phyloP scores from a whole-genome alignment of 2,329 filamentous ascomycete species.

The Ploettnerulaceae sp. region DNA sequence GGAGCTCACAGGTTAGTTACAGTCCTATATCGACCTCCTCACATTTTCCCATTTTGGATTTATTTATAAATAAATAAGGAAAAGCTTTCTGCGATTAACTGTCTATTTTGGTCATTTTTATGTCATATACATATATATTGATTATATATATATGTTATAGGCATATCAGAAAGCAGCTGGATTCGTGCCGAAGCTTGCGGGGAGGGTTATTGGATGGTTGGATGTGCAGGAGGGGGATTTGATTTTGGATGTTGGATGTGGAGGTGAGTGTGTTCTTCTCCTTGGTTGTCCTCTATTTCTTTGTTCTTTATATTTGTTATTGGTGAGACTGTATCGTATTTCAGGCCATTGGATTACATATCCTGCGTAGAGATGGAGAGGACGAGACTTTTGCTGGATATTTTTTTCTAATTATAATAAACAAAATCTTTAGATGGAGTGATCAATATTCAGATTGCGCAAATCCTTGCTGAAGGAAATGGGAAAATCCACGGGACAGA shows the following conservation, averaged over 20 bases:
- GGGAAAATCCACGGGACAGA: conserved; percentile 54
- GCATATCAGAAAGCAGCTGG: conserved; percentile 57
- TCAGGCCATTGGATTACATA: too few species aligned
- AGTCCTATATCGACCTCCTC: too few species aligned
- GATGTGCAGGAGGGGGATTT: conserved; percentile 52
- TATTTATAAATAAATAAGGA: too few species aligned
- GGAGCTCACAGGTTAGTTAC: conserved; percentile 36
- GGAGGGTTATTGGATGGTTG: conserved; percentile 54
- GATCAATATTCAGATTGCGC: conserved; percentile 50
- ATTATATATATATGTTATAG: conserved; percentile 15
- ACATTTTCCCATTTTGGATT: too few species aligned
- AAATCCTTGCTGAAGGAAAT: conserved; percentile 41
- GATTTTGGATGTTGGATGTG: conserved; percentile 60
- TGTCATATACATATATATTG: too few species aligned
- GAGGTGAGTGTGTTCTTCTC: conserved; percentile 41
- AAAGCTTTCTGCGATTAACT: too few species aligned
- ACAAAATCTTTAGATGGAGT: conserved; percentile 57
- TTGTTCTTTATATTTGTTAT: not conserved
- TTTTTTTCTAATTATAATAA: too few species aligned
- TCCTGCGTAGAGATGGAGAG: too few species aligned
- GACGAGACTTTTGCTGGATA: too few species aligned
- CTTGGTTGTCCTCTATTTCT: not conserved
- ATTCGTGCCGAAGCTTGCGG: conserved; percentile 59
- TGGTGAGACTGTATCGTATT: not conserved
- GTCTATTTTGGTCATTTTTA: too few species aligned